Base-by-base conservation (phyloP, 2,329 filamentous ascomycete genomes). In the Aureobasidium pullulans region DNA sequence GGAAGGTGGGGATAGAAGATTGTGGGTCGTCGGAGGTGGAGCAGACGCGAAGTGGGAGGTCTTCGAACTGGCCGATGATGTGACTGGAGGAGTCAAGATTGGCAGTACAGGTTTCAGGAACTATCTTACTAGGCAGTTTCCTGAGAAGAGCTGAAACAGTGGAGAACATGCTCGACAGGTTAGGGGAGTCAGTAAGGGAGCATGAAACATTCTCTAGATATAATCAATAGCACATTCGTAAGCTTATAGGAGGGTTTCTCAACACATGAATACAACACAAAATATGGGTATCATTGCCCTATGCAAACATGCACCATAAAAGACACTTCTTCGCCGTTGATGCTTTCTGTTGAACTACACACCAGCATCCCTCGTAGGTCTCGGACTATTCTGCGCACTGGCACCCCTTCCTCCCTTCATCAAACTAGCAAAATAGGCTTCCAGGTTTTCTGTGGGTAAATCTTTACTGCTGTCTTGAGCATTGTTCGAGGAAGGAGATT, bases 361-460 rank as follows among this genome's bases (percentile, higher is more conserved):
- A 8, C 54, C 54, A 32, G 42, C 42, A 34, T 54, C 52, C n/a
- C 62, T 63, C 6, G 32, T 53, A 7, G 58, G 59, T 32, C 62
- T 49, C 4, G 62, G 62, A 36, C 60, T 62, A 43, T 62, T 63
- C 15, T 42, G 54, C 6, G 54, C 57, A 42, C 59, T 63, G 37
- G 50, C 40, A 28, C 67, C 63, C 10, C 67, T 65, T 4, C 72
- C 74, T 31, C 72, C 71, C 67, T 81, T 83, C 69, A 84, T 79
- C 47, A 85, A 71, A 10, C 78, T 79, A 11, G 78, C 79, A 66
- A 86, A 85, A 70, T 85, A 85, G 60, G 77, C 80, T 52, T 81
- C 81, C 61, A 86, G 70, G 34, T 79, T 79, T 69, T 85, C 81
- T 52, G 83, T 64, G 8, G 69, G 67, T 37, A 71, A 81, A 62